Evolutionary conservation across 1,139 yeast genomes (phyloP).

Genomic region (Wickerhamiella pararugosa): DNA sequence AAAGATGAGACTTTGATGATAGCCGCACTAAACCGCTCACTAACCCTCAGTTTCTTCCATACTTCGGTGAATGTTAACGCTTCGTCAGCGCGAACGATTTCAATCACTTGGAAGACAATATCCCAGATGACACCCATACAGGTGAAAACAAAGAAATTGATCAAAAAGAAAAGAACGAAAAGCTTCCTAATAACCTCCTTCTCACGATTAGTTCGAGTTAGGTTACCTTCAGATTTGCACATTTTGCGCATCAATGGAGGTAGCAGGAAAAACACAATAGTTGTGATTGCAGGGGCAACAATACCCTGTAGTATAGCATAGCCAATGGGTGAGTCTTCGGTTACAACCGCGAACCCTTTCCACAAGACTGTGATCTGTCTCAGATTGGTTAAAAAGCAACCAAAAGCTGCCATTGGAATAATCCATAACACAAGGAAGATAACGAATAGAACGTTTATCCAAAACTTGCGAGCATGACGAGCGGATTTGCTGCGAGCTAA

Average conservation of each 20-base stretch:
- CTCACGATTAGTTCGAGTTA: conserved; percentile 27
- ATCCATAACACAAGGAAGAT: conserved; percentile 25
- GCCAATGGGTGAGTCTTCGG: conserved; percentile 19
- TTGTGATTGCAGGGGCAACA: conserved; percentile 26
- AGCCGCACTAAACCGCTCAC: conserved; percentile 24
- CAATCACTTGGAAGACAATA: conserved; percentile 23
- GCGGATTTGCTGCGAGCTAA: conserved; percentile 20
- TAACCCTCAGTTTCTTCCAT: conserved; percentile 19
- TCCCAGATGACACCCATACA: conserved; percentile 29
- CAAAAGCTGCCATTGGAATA: conserved; percentile 30
- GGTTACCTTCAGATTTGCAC: conserved; percentile 27
- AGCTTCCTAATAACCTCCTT: conserved; percentile 27
- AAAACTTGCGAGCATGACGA: conserved; percentile 23
- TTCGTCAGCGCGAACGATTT: conserved; percentile 7
- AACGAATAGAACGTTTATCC: conserved; percentile 24
- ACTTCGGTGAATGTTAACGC: conserved; percentile 16
- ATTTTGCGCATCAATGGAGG: conserved; percentile 27
- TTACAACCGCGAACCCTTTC: conserved; percentile 22
- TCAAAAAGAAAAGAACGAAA: conserved; percentile 27
- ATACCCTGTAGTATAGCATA: conserved; percentile 29
- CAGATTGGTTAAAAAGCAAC: conserved; percentile 27
- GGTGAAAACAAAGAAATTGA: conserved; percentile 27
- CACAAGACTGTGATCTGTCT: conserved; percentile 26
- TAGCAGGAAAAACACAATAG: conserved; percentile 24
- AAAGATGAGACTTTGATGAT: conserved; percentile 28